A percentile compares a stretch with the other conserved stretches of the same genome.
These are phyloP conservation scores for Laguncularia racemosa DNA, from an alignment of 345 rosid species.

Conservation along the genomic window DNA sequence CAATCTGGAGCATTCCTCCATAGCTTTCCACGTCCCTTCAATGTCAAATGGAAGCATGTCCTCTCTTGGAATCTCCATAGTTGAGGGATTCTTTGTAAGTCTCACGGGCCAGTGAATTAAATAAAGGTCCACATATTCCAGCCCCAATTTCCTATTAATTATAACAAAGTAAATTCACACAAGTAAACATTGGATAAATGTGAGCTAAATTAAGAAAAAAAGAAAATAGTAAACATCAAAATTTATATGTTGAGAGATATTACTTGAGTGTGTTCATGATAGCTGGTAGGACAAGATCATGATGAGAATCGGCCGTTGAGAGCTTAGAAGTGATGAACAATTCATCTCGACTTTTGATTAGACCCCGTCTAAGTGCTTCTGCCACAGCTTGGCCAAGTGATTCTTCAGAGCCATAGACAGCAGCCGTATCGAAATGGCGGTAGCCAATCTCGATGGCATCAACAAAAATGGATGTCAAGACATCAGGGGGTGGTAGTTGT, in stretches of 20 bases:
- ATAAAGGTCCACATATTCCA: conserved; percentile 28
- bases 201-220: too few species aligned
- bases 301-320: conserved; percentile 42
- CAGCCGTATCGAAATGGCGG: conserved; percentile 5
- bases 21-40: conserved; percentile 28
- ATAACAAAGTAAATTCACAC: neutral
- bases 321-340: conserved; percentile 64
- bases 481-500: conserved; percentile 12
- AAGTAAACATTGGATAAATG: too few species aligned
- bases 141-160: conserved; percentile 16
- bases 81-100: neutral
- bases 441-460: conserved; percentile 43
- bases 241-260: neutral
- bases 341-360: conserved; percentile 35
- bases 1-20: conserved; percentile 30
- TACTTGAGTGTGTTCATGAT: conserved; percentile 24
- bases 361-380: conserved; percentile 28
- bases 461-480: conserved; percentile 17
- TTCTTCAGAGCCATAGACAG: neutral
- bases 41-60: conserved; percentile 16
- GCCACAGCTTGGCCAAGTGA: neutral
- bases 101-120: conserved; percentile 24
- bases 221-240: neutral
- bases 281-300: conserved; percentile 42
- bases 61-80: neutral